phyloP scores from a whole-genome alignment of 306 rosid species.

The Begonia masoniana region DNA sequence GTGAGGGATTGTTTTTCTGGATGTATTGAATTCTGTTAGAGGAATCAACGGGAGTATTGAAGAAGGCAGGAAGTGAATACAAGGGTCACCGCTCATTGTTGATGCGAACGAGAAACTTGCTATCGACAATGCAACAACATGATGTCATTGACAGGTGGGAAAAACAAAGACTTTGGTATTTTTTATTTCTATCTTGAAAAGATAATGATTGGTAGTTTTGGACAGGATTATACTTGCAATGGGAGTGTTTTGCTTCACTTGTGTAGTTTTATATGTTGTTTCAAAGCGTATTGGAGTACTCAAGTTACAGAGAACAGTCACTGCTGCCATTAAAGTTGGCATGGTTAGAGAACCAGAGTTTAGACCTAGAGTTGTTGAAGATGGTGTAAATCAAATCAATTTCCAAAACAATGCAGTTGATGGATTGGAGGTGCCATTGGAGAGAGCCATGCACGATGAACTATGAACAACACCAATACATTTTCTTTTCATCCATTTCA shows the following conservation, averaged over 20 bases:
- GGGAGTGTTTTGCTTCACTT: slow-evolving; percentile 60
- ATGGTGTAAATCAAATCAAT: slow-evolving; percentile 35
- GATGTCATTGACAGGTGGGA: slow-evolving; percentile 76
- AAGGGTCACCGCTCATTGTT: slow-evolving; percentile 80
- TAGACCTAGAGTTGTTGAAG: slow-evolving; percentile 34
- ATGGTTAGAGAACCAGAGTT: slow-evolving; percentile 35
- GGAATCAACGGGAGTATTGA: slow-evolving; percentile 72
- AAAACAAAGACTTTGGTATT: slow-evolving; percentile 1
- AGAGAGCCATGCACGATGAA: slow-evolving; percentile 53
- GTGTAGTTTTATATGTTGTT: slow-evolving; percentile 74
- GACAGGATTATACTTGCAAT: slow-evolving; percentile 59
- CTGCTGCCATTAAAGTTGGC: slow-evolving; percentile 74
- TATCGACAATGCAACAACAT: slow-evolving; percentile 91
- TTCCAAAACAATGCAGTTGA: slow-evolving; percentile 26
- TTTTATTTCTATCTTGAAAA: background rate
- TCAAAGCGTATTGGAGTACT: slow-evolving; percentile 72
- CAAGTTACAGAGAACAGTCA: slow-evolving; percentile 54
- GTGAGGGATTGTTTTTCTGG: background rate
- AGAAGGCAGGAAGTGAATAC: slow-evolving; percentile 79
- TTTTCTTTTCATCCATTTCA: no score
- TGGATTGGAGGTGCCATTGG: slow-evolving; percentile 27
- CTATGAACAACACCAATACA: slow-evolving; percentile 17
- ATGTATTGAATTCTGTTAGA: slow-evolving; percentile 28
- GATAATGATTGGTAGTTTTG: slow-evolving; percentile 10
- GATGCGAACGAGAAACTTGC: slow-evolving; percentile 66